Base-by-base conservation (phyloP, 352 stramenopile species). In the Phytopythium aichiense region DNA sequence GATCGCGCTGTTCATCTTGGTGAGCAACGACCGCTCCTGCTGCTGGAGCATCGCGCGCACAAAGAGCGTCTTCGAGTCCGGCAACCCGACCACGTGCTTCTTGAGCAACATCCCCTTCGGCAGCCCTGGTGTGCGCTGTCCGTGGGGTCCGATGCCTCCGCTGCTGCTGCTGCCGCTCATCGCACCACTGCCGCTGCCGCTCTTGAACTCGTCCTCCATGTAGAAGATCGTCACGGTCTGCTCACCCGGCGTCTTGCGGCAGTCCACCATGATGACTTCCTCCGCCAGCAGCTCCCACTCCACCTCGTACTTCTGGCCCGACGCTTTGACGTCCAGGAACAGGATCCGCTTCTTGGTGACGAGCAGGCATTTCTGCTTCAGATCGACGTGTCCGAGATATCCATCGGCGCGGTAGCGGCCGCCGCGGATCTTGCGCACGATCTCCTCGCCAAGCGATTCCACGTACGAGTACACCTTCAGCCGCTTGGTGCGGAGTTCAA, bases 401-500 rank as follows among this genome's bases (percentile, higher is more conserved):
- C 85, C 84, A 59, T 96, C 87, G 20, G 59, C 64, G 42, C 85
- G 84, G 50, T 92, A 92, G n/a, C 82, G 76, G 13, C 83, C 85
- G 49, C 84, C 85, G 13, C 80, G 79, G 8, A 96, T 75, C 53
- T 91, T 92, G 48, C 82, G 73, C 38, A 94, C 84, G 54, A 96
- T 86, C 58, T 96, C 87, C 68, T 96, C 87, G 2, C 87, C 87
- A n/a, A 92, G 76, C 2, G 87, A 91, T 57, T 96, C 84, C 28
- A 96, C 79, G 56, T 94, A 96, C 40, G 87, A 96, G 56, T 93
- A 96, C 2, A 89, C 76, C 51, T 92, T 96, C 7, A 96, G 72
- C 12, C 76, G 60, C 46, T 88, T 79, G 18, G 85, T 94, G n/a
- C 84, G 82, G 23, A 89, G 45, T 59, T 94, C 80, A 57, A 96